Conservation (phyloP, 768 basidiomycete species). For the Sutorius australiensis region DNA sequence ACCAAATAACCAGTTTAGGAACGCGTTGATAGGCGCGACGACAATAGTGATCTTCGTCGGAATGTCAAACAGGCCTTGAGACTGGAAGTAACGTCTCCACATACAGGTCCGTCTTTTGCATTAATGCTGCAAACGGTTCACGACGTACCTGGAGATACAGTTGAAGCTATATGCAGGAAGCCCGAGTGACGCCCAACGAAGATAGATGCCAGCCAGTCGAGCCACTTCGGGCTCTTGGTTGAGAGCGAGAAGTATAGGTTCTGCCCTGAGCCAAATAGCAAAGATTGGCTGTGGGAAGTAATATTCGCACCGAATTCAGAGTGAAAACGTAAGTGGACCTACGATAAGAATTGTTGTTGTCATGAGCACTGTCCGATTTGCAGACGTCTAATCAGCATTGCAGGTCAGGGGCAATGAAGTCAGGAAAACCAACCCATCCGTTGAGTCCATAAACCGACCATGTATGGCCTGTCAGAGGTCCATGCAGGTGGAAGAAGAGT, state of each 20-base stretch:
- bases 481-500: constrained; percentile 93
- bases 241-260: constrained; percentile 68
- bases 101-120: not conserved
- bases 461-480: constrained; percentile 80
- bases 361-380: constrained; percentile 48
- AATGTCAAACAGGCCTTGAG: constrained; percentile 79
- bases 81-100: constrained; percentile 57
- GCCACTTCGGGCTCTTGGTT: constrained; percentile 86
- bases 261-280: constrained; percentile 79
- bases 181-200: constrained; percentile 72
- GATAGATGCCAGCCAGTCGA: constrained; percentile 67
- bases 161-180: constrained; percentile 73
- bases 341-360: constrained; percentile 58
- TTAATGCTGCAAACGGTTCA: not conserved
- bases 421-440: constrained; percentile 62
- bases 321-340: constrained; percentile 23
- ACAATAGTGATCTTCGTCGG: constrained; percentile 81
- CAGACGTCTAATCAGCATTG: constrained; percentile 6
- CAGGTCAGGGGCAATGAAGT: not conserved
- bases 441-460: constrained; percentile 90
- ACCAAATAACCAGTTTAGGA: constrained; percentile 87
- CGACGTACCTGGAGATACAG: constrained; percentile 44
- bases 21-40: constrained; percentile 80
- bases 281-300: constrained; percentile 43
- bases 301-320: not conserved